Evolutionary conservation across 768 basidiomycete species (phyloP).

Genomic region (Boletellus sp.): DNA sequence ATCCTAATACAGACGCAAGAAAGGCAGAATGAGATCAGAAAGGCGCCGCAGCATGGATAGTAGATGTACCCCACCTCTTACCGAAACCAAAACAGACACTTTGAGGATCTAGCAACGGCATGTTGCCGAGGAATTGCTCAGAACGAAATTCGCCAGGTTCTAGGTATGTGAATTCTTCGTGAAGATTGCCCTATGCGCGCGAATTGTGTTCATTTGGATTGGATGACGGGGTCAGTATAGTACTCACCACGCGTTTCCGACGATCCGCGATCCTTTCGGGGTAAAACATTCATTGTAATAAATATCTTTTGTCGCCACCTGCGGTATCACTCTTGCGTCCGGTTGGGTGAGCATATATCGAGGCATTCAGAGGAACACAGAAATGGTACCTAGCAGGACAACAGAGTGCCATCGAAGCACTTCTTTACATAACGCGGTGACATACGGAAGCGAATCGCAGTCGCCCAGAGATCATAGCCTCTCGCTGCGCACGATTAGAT

Average conservation of each 20-base stretch:
- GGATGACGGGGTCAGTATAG: background rate
- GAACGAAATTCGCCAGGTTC: conserved; percentile 33
- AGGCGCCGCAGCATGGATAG: accelerated
- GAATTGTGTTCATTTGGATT: background rate
- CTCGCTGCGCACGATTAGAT: conserved; percentile 18
- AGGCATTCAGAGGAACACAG: conserved; percentile 22
- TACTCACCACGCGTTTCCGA: conserved; percentile 26
- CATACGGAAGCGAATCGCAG: conserved; percentile 22
- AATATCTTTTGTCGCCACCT: conserved; percentile 22
- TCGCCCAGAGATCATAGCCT: conserved; percentile 21
- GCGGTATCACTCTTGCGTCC: conserved; percentile 12
- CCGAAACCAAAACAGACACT: conserved; percentile 27
- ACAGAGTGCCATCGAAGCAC: conserved; percentile 23
- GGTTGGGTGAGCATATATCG: background rate
- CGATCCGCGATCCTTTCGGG: conserved; percentile 22
- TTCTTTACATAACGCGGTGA: conserved; percentile 26
- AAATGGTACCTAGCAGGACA: conserved; percentile 14
- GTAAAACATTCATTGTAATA: conserved; percentile 11
- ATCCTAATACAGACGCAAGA: conserved; percentile 1
- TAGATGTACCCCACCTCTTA: conserved; percentile 17
- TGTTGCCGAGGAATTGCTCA: conserved; percentile 31
- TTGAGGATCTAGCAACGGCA: conserved; percentile 17
- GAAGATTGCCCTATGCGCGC: conserved; percentile 41
- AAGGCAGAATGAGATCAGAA: no score
- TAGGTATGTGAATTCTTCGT: conserved; percentile 40